Base-by-base conservation (phyloP, 208 protist species). In the Naegleria lovaniensis region DNA sequence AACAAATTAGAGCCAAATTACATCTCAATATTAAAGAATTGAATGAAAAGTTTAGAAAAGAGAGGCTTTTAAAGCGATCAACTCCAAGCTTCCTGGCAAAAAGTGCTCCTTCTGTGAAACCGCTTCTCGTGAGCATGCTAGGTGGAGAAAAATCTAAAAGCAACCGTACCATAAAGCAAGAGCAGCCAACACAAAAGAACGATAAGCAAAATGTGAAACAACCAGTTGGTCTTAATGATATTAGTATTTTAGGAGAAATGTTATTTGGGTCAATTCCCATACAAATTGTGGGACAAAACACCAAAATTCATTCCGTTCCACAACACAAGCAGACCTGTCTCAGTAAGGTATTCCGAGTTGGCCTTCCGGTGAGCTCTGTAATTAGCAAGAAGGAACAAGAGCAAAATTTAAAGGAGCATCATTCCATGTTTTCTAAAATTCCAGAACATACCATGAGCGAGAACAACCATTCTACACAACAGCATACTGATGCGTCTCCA, bases 261-360 rank as follows among this genome's bases (percentile, higher is more conserved):
- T 40, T 87, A 52, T 87, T 87, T 87, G 83, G 83, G 33, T 22
- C 83, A 16, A 87, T 87, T 52, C 83, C 83, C 11, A 41, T 87
- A 29, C 83, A 87, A 48, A 87, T 87, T 15, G 9, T 29, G 2
- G 83, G 83, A 87, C 83, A 87, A 87, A 87, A 87, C 29, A 87
- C 83, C 15, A 87, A 87, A 87, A 51, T 87, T 52, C 83, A 87
- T n/a, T 48, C 33, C 29, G 13, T 87, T 40, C 38, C 83, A 87
- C 16, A 40, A 39, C 33, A 87, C 40, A 87, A 51, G 15, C 83
- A 87, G 52, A 87, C 83, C 5, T 36, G 15, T 29, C 40, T 87
- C 22, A 87, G 29, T 40, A 87, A 87, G 83, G 16, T 87, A 48
- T 87, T 87, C 40, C 29, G 33, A 87, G 83, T 87, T 9, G 83